A percentile compares a stretch with the other conserved stretches of the same genome.
Conservation (phyloP, 805 yeast species). For the Cyberlindnera bimundalis region DNA sequence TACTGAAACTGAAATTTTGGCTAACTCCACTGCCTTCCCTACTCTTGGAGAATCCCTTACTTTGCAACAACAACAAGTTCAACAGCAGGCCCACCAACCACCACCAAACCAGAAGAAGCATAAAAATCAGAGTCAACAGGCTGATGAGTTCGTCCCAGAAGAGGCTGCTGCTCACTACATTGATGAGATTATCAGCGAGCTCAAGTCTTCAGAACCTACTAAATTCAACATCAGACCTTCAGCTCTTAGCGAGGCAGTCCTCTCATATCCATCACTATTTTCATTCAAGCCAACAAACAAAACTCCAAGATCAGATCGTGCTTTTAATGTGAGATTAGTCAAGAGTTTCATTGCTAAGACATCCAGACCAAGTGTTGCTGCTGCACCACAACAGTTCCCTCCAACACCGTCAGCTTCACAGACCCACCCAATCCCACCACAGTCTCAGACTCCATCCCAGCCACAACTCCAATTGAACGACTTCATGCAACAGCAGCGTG, state of each 20-base stretch:
- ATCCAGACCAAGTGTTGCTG: conserved; percentile 10
- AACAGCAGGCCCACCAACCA: conserved; percentile 27
- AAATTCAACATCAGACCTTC: conserved; percentile 7
- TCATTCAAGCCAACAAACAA: conserved; percentile 1
- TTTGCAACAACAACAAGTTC: conserved; percentile 33
- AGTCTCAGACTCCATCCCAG: conserved; percentile 15
- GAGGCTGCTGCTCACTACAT: conserved; percentile 44
- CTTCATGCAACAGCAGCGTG: conserved; percentile 13
- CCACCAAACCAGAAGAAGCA: conserved; percentile 27
- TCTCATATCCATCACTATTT: conserved; percentile 10
- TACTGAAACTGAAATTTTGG: conserved; percentile 25
- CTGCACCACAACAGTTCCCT: conserved; percentile 10
- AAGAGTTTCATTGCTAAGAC: conserved; percentile 35
- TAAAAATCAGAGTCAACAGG: conserved; percentile 20
- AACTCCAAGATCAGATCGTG: conserved; percentile 18
- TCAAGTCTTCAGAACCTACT: conserved; percentile 33
- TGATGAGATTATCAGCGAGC: conserved; percentile 39
- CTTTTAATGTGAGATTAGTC: conserved; percentile 33
- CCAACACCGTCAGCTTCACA: conserved; percentile 12
- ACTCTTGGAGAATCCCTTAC: conserved; percentile 46
- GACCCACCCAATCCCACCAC: conserved; percentile 14
- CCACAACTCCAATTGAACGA: conserved; percentile 24
- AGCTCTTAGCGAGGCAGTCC: background rate
- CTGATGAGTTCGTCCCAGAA: conserved; percentile 36
- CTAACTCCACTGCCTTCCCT: conserved; percentile 56